These are phyloP conservation scores for Heimioporus sp. DNA, from an alignment of 768 basidiomycete genomes.

Conservation along the genomic window DNA sequence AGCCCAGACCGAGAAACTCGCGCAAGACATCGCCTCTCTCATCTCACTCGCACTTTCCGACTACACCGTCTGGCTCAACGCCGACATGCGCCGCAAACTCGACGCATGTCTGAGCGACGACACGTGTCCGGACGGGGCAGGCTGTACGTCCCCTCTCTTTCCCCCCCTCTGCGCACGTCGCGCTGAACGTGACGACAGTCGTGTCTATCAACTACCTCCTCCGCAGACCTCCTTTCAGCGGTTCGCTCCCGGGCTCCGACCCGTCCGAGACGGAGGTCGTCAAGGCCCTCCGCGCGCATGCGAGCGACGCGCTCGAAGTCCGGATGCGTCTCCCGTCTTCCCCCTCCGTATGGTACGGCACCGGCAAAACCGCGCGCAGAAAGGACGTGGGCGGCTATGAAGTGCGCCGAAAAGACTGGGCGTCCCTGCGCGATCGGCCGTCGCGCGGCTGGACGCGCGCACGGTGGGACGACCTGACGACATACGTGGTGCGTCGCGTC, in stretches of 20 bases:
- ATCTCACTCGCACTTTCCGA: slow-evolving; percentile 66
- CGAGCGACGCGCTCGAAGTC: slow-evolving; percentile 49
- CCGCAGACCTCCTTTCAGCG: slow-evolving; percentile 35
- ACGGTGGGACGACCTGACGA: slow-evolving; percentile 62
- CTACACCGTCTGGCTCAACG: slow-evolving; percentile 63
- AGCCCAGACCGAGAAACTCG: slow-evolving; percentile 12
- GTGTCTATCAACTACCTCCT: slow-evolving; percentile 57
- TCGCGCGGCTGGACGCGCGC: slow-evolving; percentile 32
- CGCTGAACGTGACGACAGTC: slow-evolving; percentile 36
- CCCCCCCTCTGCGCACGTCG: slow-evolving; percentile 5
- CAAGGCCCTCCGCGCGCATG: slow-evolving; percentile 56
- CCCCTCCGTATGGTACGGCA: slow-evolving; percentile 37
- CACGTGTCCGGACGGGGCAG: slow-evolving; percentile 26
- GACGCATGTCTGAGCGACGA: slow-evolving; percentile 30
- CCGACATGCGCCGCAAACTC: slow-evolving; percentile 49
- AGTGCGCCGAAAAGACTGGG: slow-evolving; percentile 54
- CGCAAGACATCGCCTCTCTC: slow-evolving; percentile 49
- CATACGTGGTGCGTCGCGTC: slow-evolving; percentile 56
- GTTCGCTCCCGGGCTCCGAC: slow-evolving; percentile 4
- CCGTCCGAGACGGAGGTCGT: slow-evolving; percentile 47
- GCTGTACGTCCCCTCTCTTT: slow-evolving; percentile 43
- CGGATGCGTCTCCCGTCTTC: slow-evolving; percentile 51
- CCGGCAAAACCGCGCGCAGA: slow-evolving; percentile 25
- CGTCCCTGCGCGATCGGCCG: slow-evolving; percentile 15
- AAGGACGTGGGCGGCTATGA: slow-evolving; percentile 58